phyloP scores from a whole-genome alignment of 1,284 basidiomycete genomes.

The Ceratobasidium sp. region DNA sequence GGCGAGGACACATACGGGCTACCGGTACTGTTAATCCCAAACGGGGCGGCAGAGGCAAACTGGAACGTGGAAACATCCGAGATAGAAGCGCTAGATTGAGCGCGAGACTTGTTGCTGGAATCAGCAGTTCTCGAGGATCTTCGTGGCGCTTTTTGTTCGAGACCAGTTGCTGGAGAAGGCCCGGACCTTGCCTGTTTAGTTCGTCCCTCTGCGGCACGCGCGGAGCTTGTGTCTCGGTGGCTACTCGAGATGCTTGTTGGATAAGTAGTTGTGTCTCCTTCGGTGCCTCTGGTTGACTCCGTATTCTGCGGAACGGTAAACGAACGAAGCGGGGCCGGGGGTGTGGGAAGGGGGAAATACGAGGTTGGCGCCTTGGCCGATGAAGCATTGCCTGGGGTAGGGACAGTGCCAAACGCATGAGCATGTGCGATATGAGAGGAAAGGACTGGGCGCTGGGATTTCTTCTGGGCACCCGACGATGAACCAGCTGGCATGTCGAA shows the following conservation, averaged over 20 bases:
- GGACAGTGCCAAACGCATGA: constrained; percentile 31
- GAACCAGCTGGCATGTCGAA: constrained; percentile 16
- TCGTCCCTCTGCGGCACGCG: background rate
- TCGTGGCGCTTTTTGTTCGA: constrained; percentile 12
- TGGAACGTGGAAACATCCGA: background rate
- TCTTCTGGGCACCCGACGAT: constrained; percentile 11
- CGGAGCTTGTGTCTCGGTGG: background rate
- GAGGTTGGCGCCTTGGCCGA: constrained; percentile 7
- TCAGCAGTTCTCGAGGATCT: constrained; percentile 5
- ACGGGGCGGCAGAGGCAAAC: constrained; percentile 30
- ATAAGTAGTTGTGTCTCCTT: constrained; percentile 14
- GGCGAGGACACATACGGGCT: constrained; percentile 24
- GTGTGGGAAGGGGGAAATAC: constrained; percentile 34
- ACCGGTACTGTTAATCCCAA: background rate
- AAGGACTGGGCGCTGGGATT: constrained; percentile 29
- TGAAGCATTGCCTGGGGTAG: constrained; percentile 17
- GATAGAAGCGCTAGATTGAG: constrained; percentile 22
- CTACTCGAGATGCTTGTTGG: constrained; percentile 14
- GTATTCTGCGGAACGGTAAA: constrained; percentile 20
- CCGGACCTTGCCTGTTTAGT: background rate
- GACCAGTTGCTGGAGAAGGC: background rate
- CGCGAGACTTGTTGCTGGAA: background rate
- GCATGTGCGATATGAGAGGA: constrained; percentile 32
- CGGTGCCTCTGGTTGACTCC: background rate
- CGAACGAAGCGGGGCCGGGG: constrained; percentile 31